phyloP scores from a whole-genome alignment of 331 rosid genomes.

The Pyracantha coccinea region DNA sequence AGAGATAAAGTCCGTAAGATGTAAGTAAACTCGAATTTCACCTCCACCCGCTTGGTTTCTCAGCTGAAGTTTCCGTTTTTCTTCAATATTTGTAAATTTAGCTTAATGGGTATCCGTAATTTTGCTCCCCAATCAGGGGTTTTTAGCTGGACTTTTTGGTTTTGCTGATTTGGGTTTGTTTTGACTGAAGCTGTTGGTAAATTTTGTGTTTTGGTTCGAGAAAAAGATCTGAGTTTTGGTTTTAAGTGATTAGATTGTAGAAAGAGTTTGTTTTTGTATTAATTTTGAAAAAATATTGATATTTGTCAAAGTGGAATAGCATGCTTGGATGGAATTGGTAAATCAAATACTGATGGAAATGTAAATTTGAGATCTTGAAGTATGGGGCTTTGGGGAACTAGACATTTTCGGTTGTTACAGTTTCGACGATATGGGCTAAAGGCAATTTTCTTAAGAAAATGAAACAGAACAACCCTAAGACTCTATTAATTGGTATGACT shows the following conservation, averaged over 20 bases:
- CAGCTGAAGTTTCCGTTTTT: neutral
- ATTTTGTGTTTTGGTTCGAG: too few species aligned
- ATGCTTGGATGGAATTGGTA: neutral
- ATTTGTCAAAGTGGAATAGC: neutral
- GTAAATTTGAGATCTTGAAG: neutral
- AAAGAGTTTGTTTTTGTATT: neutral
- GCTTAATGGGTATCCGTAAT: neutral
- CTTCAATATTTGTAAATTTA: neutral
- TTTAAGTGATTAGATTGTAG: neutral
- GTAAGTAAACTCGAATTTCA: slow-evolving; percentile 40
- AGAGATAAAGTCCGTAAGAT: slow-evolving; percentile 80
- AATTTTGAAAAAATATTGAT: neutral
- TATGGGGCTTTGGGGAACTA: neutral
- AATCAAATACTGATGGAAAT: neutral
- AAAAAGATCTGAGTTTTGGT: too few species aligned
- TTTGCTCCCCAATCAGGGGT: neutral
- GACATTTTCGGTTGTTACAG: neutral
- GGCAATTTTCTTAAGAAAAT: neutral
- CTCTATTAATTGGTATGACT: neutral
- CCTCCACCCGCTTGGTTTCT: neutral
- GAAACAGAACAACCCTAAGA: neutral
- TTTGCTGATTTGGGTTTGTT: neutral
- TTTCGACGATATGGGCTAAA: neutral
- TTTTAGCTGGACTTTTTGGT: neutral
- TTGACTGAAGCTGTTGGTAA: neutral